These are phyloP conservation scores for Hypomyces perniciosus DNA, from an alignment of 2,329 filamentous ascomycete genomes.

Conservation along the genomic window DNA sequence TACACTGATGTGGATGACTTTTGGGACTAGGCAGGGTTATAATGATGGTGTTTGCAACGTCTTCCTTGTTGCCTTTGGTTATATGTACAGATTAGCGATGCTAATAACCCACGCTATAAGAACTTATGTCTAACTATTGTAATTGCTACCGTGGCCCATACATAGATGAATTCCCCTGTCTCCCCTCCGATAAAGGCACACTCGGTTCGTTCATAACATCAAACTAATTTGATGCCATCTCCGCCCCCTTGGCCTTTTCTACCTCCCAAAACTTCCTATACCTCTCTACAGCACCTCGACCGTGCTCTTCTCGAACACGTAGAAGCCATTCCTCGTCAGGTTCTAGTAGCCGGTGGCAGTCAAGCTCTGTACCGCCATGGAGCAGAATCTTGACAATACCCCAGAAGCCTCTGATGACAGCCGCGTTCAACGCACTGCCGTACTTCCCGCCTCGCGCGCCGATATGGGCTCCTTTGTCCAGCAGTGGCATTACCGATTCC, in stretches of 20 bases:
- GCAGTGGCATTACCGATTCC: neutral
- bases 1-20: too few species aligned
- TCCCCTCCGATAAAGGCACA: too few species aligned
- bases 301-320: neutral
- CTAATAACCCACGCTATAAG: too few species aligned
- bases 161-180: too few species aligned
- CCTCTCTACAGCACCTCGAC: neutral
- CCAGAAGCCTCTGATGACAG: neutral
- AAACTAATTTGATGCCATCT: neutral
- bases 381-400: slow-evolving; percentile 12
- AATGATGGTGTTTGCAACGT: too few species aligned
- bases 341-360: neutral
- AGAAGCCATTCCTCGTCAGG: slow-evolving; percentile 5
- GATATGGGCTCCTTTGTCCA: slow-evolving; percentile 13
- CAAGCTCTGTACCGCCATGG: slow-evolving; percentile 4
- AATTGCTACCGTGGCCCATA: too few species aligned
- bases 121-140: too few species aligned
- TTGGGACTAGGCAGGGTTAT: too few species aligned
- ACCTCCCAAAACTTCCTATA: slow-evolving; percentile 8
- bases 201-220: too few species aligned
- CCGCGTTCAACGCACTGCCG: slow-evolving; percentile 9
- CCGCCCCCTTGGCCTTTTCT: neutral
- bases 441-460: slow-evolving; percentile 6
- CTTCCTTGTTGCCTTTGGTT: too few species aligned
- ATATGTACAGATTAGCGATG: too few species aligned